Percentiles rank a stretch among this genome's conserved stretches.
Conservation (phyloP, 2,329 filamentous ascomycete species). For the Diaporthe batatas region DNA sequence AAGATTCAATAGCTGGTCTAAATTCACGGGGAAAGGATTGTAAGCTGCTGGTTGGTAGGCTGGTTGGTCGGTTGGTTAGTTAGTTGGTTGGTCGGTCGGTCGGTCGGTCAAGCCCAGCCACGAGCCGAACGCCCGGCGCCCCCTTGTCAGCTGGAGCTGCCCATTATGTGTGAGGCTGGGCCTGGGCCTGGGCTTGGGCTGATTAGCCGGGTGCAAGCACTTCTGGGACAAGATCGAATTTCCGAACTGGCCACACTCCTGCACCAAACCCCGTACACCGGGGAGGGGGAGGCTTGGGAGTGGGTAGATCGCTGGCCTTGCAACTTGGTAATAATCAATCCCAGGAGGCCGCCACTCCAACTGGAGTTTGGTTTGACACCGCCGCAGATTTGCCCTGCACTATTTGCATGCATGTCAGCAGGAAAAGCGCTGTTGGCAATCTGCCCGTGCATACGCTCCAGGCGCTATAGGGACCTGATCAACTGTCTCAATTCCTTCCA, state of each 20-base stretch:
- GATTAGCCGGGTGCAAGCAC: constrained; percentile 19
- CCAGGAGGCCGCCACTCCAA: constrained; percentile 4
- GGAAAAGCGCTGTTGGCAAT: background rate
- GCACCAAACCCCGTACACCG: background rate
- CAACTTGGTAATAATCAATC: constrained; percentile 14
- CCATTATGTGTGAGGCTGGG: background rate
- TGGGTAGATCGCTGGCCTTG: constrained; percentile 2
- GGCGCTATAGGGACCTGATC: background rate
- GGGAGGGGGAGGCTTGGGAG: background rate
- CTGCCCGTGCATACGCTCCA: constrained; percentile 17
- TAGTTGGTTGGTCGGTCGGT: background rate
- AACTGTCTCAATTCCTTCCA: background rate
- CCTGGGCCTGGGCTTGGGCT: constrained; percentile 6
- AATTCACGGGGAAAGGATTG: background rate
- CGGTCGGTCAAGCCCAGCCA: constrained; percentile 1
- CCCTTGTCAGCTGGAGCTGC: background rate
- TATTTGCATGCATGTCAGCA: constrained; percentile 28
- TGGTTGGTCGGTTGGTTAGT: too few relatives aligned
- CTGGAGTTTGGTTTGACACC: background rate
- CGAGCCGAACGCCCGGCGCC: background rate
- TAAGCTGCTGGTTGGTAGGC: background rate
- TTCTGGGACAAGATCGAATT: constrained; percentile 15
- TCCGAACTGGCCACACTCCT: constrained; percentile 17
- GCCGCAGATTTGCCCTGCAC: constrained; percentile 24
- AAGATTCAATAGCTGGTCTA: constrained; percentile 26